A percentile compares a stretch with the other conserved stretches of the same genome.
Evolutionary conservation across 2,329 filamentous ascomycete genomes (phyloP).

Genomic region (Epichloe hybrida): DNA sequence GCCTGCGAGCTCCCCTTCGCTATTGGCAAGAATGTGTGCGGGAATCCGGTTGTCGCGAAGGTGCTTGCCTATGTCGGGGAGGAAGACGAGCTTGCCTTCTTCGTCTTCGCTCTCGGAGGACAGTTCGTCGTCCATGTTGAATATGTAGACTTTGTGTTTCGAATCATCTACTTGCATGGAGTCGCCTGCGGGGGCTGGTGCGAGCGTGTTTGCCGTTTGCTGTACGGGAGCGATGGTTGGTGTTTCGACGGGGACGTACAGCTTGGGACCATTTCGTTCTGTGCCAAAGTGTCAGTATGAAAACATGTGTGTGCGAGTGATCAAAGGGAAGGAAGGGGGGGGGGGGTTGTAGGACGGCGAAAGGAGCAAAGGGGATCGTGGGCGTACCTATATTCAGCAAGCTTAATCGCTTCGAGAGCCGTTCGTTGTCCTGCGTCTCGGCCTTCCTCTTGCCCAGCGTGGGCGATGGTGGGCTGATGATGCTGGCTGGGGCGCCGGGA

Average conservation of each 20-base stretch:
- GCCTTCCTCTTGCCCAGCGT: conserved; percentile 43
- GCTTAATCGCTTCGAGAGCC: conserved; percentile 73
- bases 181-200: conserved; percentile 30
- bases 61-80: conserved; percentile 75
- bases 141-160: conserved; percentile 78
- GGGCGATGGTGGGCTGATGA: conserved; percentile 8
- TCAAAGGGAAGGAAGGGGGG: not conserved
- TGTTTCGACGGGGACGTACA: conserved; percentile 52
- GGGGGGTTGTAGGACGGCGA: not conserved
- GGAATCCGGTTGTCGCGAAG: conserved; percentile 59
- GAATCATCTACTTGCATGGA: conserved; percentile 78
- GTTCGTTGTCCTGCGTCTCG: conserved; percentile 49
- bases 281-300: conserved; percentile 7
- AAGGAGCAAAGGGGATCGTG: not conserved
- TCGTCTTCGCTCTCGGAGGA: conserved; percentile 34
- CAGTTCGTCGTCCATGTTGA: conserved; percentile 80
- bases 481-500: conserved; percentile 1
- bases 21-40: conserved; percentile 46
- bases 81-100: conserved; percentile 56
- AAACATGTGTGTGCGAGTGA: not conserved
- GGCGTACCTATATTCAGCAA: conserved; percentile 63
- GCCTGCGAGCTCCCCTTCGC: conserved; percentile 39
- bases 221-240: conserved; percentile 14
- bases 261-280: conserved; percentile 50
- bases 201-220: not conserved